Evolutionary conservation across 202 grass and related monocot species (phyloP).

Genomic region (Panicum hallii): DNA sequence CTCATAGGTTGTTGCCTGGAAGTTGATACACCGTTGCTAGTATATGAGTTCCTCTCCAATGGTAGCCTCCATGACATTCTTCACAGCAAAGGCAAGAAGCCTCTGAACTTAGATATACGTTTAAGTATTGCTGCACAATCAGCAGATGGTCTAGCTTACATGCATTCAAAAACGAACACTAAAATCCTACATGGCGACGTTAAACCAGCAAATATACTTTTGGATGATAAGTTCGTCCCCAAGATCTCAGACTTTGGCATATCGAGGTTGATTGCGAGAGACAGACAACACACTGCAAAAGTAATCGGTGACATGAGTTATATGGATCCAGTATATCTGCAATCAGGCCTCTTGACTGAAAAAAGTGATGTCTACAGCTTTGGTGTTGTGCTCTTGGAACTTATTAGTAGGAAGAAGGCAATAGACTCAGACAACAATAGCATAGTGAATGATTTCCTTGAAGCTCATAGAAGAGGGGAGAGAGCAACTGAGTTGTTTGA

Average conservation of each 20-base stretch:
- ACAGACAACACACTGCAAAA: background rate
- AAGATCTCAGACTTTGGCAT: constrained; percentile 62
- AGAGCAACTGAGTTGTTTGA: constrained; percentile 2
- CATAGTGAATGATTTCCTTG: background rate
- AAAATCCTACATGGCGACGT: constrained; percentile 55
- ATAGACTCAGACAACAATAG: background rate
- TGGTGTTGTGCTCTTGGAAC: constrained; percentile 51
- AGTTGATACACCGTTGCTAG: background rate
- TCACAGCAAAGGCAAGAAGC: background rate
- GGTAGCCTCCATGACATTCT: constrained; percentile 28
- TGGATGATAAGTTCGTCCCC: constrained; percentile 38
- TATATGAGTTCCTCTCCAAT: background rate
- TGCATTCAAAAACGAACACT: constrained; percentile 34
- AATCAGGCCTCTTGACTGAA: background rate
- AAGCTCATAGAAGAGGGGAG: background rate
- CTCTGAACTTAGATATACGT: constrained; percentile 7
- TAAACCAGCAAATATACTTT: constrained; percentile 63
- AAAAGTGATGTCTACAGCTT: constrained; percentile 68
- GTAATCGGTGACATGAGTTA: constrained; percentile 46
- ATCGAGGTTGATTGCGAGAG: constrained; percentile 40
- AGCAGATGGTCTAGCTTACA: constrained; percentile 52
- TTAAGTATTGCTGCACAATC: constrained; percentile 40
- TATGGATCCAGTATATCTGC: constrained; percentile 52
- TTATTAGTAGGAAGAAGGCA: constrained; percentile 49
- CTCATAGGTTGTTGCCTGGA: constrained; percentile 29